Conservation (phyloP, 352 stramenopile species). For the Globisporangium yorkense region DNA sequence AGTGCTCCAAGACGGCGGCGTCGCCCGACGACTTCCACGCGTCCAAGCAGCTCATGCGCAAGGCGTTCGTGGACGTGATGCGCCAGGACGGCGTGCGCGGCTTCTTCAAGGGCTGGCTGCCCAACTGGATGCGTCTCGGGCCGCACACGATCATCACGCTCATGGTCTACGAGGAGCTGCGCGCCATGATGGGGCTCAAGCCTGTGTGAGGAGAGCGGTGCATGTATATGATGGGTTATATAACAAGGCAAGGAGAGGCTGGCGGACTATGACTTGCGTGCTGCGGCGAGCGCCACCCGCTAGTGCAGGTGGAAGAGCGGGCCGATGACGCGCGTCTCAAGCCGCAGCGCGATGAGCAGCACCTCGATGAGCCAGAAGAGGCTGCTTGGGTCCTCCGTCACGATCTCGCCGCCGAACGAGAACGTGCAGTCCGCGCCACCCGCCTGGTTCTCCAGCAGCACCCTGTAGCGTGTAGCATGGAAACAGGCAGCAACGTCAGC, state of each 20-base stretch:
- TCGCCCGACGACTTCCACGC: slow-evolving; percentile 24
- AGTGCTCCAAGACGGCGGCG: slow-evolving; percentile 38
- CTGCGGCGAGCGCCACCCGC: not conserved
- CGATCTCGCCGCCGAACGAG: slow-evolving; percentile 29
- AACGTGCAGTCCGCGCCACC: slow-evolving; percentile 25
- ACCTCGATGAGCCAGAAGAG: slow-evolving; percentile 52
- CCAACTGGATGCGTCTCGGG: slow-evolving; percentile 67
- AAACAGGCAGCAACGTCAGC: too few relatives aligned
- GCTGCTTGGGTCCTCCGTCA: slow-evolving; percentile 28
- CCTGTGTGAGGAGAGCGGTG: slow-evolving; percentile 30
- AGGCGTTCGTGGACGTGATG: slow-evolving; percentile 45
- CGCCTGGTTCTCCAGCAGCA: slow-evolving; percentile 30
- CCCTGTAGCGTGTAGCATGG: slow-evolving; percentile 12
- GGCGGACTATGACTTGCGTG: not conserved
- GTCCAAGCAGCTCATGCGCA: slow-evolving; percentile 35
- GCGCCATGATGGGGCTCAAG: slow-evolving; percentile 38
- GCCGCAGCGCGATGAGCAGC: slow-evolving; percentile 35
- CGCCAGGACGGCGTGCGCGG: slow-evolving; percentile 50
- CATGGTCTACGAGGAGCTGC: slow-evolving; percentile 69
- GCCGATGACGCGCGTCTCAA: slow-evolving; percentile 33
- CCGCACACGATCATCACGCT: slow-evolving; percentile 77
- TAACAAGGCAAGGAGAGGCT: not conserved
- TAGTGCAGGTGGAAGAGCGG: slow-evolving; percentile 33
- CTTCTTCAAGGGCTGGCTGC: slow-evolving; percentile 76
- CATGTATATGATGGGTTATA: not conserved